Conservation (phyloP, 345 rosid species). For the Citrus reticulata region DNA sequence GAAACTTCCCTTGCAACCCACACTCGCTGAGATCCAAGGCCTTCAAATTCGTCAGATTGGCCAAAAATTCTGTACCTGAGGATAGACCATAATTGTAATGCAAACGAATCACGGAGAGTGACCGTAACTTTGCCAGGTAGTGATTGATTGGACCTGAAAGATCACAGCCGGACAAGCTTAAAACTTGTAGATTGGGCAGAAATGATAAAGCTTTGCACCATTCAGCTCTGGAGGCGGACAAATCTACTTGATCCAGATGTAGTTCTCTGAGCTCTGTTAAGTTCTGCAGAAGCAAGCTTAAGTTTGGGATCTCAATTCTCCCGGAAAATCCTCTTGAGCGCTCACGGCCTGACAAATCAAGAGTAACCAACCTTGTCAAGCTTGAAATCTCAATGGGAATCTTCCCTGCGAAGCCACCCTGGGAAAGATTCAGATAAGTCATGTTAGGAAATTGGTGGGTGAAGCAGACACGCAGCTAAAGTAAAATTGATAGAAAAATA, state of each 20-base stretch:
- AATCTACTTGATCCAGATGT: slow-evolving; percentile 23
- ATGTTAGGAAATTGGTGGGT: too few relatives aligned
- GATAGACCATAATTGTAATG: slow-evolving; percentile 14
- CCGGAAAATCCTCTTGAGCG: too few relatives aligned
- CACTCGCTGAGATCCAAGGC: too few relatives aligned
- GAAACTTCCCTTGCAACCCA: too few relatives aligned
- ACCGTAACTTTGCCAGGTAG: slow-evolving; percentile 9
- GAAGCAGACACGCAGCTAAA: too few relatives aligned
- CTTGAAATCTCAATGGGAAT: slow-evolving; percentile 27
- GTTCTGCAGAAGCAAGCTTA: slow-evolving; percentile 12
- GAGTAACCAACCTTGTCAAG: slow-evolving; percentile 25
- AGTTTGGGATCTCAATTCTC: too few relatives aligned
- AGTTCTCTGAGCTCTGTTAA: slow-evolving; percentile 17
- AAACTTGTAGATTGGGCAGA: slow-evolving; percentile 17
- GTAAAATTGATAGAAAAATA: too few relatives aligned
- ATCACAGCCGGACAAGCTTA: slow-evolving; percentile 25
- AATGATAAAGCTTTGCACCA: slow-evolving; percentile 33
- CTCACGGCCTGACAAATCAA: slow-evolving; percentile 23
- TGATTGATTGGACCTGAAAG: slow-evolving; percentile 29
- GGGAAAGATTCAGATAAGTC: slow-evolving; percentile 14
- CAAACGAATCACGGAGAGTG: slow-evolving; percentile 24
- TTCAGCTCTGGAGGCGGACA: slow-evolving; percentile 17
- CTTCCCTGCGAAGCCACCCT: slow-evolving; percentile 34
- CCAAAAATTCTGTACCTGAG: slow-evolving; percentile 21
- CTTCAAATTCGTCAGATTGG: slow-evolving; percentile 9